Conservation (phyloP, 768 basidiomycete genomes). For the Tulasnella sp. region DNA sequence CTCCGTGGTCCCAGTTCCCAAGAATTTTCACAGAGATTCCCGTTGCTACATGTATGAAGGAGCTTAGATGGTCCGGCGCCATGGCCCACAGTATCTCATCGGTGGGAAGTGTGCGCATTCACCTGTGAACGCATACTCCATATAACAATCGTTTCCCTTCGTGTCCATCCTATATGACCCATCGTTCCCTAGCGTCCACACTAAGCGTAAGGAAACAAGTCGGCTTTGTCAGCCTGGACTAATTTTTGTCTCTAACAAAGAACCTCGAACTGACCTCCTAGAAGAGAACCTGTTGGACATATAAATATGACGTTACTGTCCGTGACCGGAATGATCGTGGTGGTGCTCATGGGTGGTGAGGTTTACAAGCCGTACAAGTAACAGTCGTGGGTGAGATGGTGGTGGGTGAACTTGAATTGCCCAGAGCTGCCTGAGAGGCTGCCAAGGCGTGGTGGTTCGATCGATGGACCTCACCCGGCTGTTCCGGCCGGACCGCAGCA, state of each 20-base stretch:
- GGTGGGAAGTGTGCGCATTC: background rate
- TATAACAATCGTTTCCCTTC: slow-evolving; percentile 2
- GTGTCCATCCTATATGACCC: background rate
- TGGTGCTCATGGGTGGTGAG: too few relatives aligned
- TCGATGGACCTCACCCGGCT: too few relatives aligned
- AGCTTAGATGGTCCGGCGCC: background rate
- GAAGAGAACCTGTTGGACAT: background rate
- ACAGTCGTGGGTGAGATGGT: too few relatives aligned
- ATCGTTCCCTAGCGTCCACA: background rate
- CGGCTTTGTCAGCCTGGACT: too few relatives aligned
- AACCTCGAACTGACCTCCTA: background rate
- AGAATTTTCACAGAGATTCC: background rate
- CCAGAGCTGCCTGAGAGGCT: too few relatives aligned
- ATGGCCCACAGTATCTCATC: too few relatives aligned
- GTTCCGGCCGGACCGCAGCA: too few relatives aligned
- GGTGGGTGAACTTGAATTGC: too few relatives aligned
- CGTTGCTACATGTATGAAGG: background rate
- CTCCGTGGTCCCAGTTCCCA: background rate
- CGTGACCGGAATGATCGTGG: background rate
- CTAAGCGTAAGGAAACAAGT: background rate
- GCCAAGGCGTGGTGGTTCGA: too few relatives aligned
- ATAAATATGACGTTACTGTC: background rate
- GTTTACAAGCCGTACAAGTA: too few relatives aligned
- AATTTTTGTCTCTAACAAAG: too few relatives aligned
- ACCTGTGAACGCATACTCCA: background rate